Conservation (phyloP, 306 rosid genomes). For the Rosa rugosa region DNA sequence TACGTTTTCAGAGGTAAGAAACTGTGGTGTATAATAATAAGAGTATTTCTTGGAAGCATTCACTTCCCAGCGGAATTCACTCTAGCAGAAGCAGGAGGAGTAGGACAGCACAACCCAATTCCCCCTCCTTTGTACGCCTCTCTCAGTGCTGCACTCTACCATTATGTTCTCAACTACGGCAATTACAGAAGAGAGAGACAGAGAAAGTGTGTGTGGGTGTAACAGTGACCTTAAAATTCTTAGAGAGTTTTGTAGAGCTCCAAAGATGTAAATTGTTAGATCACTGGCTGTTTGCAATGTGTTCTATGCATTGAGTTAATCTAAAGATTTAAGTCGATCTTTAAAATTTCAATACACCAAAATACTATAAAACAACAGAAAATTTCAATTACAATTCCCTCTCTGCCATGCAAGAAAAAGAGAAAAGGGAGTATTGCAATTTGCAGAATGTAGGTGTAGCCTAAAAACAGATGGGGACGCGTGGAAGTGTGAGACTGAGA, state of each 20-base stretch:
- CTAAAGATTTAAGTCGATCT: not conserved
- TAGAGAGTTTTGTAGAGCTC: not conserved
- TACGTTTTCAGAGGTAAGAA: not conserved
- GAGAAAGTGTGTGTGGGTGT: not conserved
- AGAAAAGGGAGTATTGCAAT: not conserved
- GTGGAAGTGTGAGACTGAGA: slow-evolving; percentile 22
- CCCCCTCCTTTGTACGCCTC: slow-evolving; percentile 38
- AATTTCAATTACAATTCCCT: not conserved
- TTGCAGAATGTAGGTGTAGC: slow-evolving; percentile 23
- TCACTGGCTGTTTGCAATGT: not conserved
- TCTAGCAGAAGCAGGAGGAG: slow-evolving; percentile 14
- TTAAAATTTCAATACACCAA: not conserved
- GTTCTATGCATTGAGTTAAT: not conserved
- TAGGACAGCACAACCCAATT: slow-evolving; percentile 40
- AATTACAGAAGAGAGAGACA: not conserved
- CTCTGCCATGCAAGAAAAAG: slow-evolving; percentile 7
- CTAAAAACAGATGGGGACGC: slow-evolving; percentile 16
- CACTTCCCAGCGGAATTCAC: slow-evolving; percentile 35
- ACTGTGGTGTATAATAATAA: not conserved
- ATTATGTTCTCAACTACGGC: not conserved
- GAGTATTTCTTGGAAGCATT: slow-evolving; percentile 31
- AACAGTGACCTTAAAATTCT: not conserved
- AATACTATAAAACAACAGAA: not conserved
- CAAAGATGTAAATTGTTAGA: not conserved
- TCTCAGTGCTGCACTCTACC: slow-evolving; percentile 13